phyloP scores from a whole-genome alignment of 495 filamentous ascomycete genomes.

The Tuber microsphaerosporum region DNA sequence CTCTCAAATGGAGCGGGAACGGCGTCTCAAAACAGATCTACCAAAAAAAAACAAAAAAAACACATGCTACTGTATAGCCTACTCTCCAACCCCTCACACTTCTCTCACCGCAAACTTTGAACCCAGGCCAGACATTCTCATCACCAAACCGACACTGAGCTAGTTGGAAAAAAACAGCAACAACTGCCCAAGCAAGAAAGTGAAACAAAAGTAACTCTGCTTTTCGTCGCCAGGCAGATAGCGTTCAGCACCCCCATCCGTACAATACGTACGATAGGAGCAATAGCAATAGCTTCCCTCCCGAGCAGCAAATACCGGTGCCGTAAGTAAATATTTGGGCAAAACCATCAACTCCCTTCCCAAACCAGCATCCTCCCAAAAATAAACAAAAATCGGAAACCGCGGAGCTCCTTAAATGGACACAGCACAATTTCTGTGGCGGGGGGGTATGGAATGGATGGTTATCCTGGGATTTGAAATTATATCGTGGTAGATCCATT shows the following conservation, averaged over 20 bases:
- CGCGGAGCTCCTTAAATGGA: background rate
- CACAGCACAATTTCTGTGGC: background rate
- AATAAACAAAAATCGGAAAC: background rate
- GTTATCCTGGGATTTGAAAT: background rate
- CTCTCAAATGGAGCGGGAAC: background rate
- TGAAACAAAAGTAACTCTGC: background rate
- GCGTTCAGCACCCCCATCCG: background rate
- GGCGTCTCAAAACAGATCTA: background rate
- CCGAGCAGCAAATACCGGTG: background rate
- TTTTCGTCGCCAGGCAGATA: background rate
- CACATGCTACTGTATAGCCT: background rate
- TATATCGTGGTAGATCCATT: background rate
- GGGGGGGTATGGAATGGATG: background rate
- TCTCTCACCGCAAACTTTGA: background rate
- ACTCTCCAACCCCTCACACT: background rate
- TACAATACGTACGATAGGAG: background rate
- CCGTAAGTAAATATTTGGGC: background rate
- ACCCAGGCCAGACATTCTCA: background rate
- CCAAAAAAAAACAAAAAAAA: background rate
- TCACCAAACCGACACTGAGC: background rate
- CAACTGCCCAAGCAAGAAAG: background rate
- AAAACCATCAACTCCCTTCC: background rate
- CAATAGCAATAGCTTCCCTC: background rate
- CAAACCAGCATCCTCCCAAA: background rate
- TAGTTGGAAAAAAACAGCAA: background rate